A percentile compares a stretch with the other conserved stretches of the same genome.
These are phyloP conservation scores for Rhynchospora pubera DNA, from an alignment of 176 grass and related monocot genomes.

Conservation along the genomic window DNA sequence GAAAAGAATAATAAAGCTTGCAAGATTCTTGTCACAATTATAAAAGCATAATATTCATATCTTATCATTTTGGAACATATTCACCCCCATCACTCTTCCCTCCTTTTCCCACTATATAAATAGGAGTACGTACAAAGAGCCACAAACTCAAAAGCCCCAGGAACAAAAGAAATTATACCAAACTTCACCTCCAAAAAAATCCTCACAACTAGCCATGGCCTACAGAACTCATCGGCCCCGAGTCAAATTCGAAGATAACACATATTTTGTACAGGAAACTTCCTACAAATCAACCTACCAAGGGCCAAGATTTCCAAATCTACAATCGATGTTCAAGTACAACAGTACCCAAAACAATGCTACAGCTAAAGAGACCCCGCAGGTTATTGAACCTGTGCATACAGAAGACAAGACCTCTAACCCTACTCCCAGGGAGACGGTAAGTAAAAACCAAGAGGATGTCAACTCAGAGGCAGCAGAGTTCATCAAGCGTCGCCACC, in stretches of 20 bases:
- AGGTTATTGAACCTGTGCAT: background rate
- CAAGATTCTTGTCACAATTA: slow-evolving; percentile 6
- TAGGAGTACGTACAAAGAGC: background rate
- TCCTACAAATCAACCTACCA: background rate
- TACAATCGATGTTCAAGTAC: slow-evolving; percentile 19
- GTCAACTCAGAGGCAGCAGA: slow-evolving; percentile 45
- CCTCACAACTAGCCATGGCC: background rate
- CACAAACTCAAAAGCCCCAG: slow-evolving; percentile 2
- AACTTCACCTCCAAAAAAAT: background rate
- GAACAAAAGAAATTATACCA: background rate
- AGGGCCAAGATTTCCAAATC: slow-evolving; percentile 18
- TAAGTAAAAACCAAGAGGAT: slow-evolving; percentile 14
- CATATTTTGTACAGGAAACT: background rate
- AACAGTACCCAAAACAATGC: background rate
- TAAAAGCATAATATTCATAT: slow-evolving; percentile 18
- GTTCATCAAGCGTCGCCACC: slow-evolving; percentile 52
- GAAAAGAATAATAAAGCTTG: slow-evolving; percentile 1
- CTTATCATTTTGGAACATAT: slow-evolving; percentile 18
- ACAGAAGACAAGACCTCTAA: background rate
- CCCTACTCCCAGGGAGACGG: background rate
- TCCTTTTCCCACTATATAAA: background rate
- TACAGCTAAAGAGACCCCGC: background rate
- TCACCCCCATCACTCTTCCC: background rate
- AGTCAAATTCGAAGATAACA: slow-evolving; percentile 23
- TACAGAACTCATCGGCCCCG: background rate